Conservation (phyloP, 371 early-diverging fungal species). For the Spraguea lophii region DNA sequence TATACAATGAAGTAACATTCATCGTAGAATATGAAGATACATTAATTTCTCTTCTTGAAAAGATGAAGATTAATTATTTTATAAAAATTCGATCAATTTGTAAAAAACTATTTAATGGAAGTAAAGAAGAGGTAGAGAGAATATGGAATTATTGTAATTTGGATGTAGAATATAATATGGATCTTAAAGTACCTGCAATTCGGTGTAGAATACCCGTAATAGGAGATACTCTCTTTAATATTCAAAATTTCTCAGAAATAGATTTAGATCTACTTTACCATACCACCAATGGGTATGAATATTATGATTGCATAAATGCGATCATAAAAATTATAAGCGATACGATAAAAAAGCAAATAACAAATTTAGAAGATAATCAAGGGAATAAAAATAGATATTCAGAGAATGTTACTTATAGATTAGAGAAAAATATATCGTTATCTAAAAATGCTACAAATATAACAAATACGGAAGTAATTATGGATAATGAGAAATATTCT, state of each 20-base stretch:
- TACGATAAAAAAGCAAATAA: background rate
- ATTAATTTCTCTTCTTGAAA: conserved; percentile 10
- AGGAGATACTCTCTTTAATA: conserved; percentile 5
- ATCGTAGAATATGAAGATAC: conserved; percentile 23
- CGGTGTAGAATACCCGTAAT: background rate
- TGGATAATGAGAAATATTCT: conserved; percentile 11
- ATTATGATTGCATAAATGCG: conserved; percentile 33
- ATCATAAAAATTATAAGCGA: conserved; percentile 26
- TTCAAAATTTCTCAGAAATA: conserved; percentile 22
- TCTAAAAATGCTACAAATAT: background rate
- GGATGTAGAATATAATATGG: background rate
- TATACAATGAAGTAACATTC: background rate
- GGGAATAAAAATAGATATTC: conserved; percentile 12
- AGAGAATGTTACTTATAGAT: conserved; percentile 23
- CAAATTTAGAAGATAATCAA: background rate
- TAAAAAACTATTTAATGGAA: conserved; percentile 17
- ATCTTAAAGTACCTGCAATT: conserved; percentile 4
- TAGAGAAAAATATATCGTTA: conserved; percentile 20
- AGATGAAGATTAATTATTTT: conserved; percentile 21
- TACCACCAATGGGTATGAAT: conserved; percentile 8
- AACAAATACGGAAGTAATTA: background rate
- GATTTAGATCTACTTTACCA: conserved; percentile 28
- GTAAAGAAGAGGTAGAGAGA: conserved; percentile 11
- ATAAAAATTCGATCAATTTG: conserved; percentile 33
- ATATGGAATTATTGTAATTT: conserved; percentile 37